phyloP scores from a whole-genome alignment of 2,329 filamentous ascomycete genomes.

The Chalara sp. region DNA sequence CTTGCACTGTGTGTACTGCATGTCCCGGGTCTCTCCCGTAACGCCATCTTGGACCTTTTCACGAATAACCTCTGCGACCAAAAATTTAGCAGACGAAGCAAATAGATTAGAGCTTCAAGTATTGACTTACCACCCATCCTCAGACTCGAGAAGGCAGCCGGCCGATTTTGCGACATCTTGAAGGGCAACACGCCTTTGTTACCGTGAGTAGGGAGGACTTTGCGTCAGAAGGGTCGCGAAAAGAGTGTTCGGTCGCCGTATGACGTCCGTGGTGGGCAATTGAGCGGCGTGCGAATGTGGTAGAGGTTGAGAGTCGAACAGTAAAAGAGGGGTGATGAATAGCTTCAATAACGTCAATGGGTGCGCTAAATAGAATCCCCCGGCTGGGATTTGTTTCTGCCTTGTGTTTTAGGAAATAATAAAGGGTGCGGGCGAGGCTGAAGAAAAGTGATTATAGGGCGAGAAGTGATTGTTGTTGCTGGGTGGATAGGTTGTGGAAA shows the following conservation, averaged over 20 bases:
- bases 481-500: too few relatives aligned
- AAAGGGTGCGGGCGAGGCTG: constrained; percentile 6
- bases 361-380: too few relatives aligned
- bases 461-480: not conserved
- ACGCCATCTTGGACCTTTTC: constrained; percentile 98
- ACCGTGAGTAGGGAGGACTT: constrained; percentile 35
- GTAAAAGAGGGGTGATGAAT: constrained; percentile 15
- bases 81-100: constrained; percentile 19
- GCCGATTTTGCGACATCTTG: constrained; percentile 82
- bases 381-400: too few relatives aligned
- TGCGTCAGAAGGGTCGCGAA: constrained; percentile 38
- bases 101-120: not conserved
- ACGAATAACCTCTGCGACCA: constrained; percentile 78
- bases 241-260: constrained; percentile 31
- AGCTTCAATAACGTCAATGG: not conserved
- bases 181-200: constrained; percentile 24
- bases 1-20: constrained; percentile 99
- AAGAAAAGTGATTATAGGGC: constrained; percentile 1
- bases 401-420: not conserved
- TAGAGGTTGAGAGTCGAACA: constrained; percentile 13
- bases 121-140: constrained; percentile 84
- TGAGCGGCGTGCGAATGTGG: constrained; percentile 11
- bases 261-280: constrained; percentile 50
- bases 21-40: constrained; percentile 91
- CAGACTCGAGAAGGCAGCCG: constrained; percentile 79